Evolutionary conservation across 1,139 yeast genomes (phyloP).

Genomic region (Petasospora rhodanensis): DNA sequence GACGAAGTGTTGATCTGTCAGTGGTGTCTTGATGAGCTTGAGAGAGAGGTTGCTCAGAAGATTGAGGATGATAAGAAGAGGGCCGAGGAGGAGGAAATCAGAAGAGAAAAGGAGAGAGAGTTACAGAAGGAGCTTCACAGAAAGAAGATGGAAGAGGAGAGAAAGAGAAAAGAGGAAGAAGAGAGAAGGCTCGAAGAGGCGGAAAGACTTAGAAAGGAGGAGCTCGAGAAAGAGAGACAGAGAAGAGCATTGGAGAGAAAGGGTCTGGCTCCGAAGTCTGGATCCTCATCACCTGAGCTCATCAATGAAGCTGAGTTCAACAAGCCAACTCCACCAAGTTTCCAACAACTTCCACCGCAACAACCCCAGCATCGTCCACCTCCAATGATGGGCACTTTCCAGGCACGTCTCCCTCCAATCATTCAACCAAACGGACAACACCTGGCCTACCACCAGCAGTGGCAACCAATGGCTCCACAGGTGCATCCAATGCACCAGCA

Average conservation of each 20-base stretch:
- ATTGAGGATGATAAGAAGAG: constrained; percentile 19
- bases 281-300: too few species aligned
- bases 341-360: not conserved
- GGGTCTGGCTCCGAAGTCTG: not conserved
- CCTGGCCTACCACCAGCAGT: constrained; percentile 1
- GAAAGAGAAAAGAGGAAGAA: constrained; percentile 17
- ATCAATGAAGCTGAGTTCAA: not conserved
- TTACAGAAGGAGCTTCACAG: constrained; percentile 13
- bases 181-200: constrained; percentile 19
- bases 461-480: constrained; percentile 2
- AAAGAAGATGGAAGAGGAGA: constrained; percentile 20
- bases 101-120: constrained; percentile 21
- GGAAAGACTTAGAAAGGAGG: constrained; percentile 8
- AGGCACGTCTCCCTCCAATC: too few species aligned
- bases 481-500: too few species aligned
- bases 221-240: constrained; percentile 10
- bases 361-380: not conserved
- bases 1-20: constrained; percentile 25
- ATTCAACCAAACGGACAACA: not conserved
- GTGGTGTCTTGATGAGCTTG: constrained; percentile 26
- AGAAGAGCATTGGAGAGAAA: constrained; percentile 10
- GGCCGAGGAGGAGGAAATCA: constrained; percentile 18
- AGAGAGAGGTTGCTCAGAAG: constrained; percentile 18
- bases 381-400: constrained; percentile 10
- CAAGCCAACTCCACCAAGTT: not conserved